Evolutionary conservation across 1,284 basidiomycete genomes (phyloP).

Genomic region (Trametes versicolor): DNA sequence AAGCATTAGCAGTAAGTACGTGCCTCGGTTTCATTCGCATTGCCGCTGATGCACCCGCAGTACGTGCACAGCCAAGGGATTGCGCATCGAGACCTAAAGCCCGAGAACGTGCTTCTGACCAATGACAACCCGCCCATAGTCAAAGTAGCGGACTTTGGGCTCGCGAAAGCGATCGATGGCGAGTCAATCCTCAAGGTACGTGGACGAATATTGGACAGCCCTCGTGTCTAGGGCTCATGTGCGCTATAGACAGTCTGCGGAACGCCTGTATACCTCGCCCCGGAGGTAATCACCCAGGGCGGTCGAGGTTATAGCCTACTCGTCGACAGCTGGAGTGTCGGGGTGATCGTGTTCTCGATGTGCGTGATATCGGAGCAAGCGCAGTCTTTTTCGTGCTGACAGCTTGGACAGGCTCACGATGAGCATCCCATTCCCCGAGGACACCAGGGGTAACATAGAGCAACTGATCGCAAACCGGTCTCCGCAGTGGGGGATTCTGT

Average conservation of each 20-base stretch:
- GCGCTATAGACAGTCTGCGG: slow-evolving; percentile 77
- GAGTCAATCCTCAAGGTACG: slow-evolving; percentile 70
- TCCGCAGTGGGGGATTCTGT: neutral
- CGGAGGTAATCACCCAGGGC: slow-evolving; percentile 83
- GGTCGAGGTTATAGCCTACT: slow-evolving; percentile 79
- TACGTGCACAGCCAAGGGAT: slow-evolving; percentile 78
- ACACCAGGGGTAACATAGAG: neutral
- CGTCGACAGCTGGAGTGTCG: slow-evolving; percentile 94
- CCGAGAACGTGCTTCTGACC: slow-evolving; percentile 85
- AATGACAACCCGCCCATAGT: slow-evolving; percentile 65
- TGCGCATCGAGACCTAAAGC: slow-evolving; percentile 90
- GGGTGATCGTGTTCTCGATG: slow-evolving; percentile 92
- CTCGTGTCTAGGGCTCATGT: neutral
- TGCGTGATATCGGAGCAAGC: slow-evolving; percentile 46
- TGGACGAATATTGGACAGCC: neutral
- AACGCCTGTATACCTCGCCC: slow-evolving; percentile 81
- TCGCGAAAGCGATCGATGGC: slow-evolving; percentile 83
- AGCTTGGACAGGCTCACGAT: neutral
- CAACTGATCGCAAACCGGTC: neutral
- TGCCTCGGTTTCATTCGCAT: too few species aligned
- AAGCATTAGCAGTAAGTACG: slow-evolving; percentile 57
- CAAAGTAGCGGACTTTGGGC: slow-evolving; percentile 91
- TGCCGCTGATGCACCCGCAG: slow-evolving; percentile 34
- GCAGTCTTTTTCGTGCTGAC: neutral
- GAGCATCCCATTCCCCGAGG: slow-evolving; percentile 1